Evolutionary conservation across 192 early-diverging fungal genomes (phyloP).

Genomic region (Oehlia diaphana): DNA sequence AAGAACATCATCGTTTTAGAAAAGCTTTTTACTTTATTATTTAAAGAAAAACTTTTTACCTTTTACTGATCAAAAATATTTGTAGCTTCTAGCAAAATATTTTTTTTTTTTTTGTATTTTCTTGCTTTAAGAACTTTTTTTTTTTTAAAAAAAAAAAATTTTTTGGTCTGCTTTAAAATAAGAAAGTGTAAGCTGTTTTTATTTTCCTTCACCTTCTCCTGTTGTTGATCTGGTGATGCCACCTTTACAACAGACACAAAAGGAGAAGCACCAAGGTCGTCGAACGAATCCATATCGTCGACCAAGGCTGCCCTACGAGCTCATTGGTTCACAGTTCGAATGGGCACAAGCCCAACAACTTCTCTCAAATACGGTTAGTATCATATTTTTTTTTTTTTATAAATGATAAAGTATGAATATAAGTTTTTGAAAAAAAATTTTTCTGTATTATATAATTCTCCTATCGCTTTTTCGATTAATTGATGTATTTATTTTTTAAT

Average conservation of each 20-base stretch:
- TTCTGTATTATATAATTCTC: no score
- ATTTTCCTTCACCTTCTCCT: background rate
- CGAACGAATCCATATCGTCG: background rate
- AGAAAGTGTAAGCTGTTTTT: background rate
- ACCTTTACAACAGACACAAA: background rate
- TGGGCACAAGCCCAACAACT: background rate
- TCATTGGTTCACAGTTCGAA: background rate
- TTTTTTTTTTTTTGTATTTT: no score
- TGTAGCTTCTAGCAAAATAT: no score
- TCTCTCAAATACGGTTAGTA: background rate
- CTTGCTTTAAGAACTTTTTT: no score
- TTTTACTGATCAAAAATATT: no score
- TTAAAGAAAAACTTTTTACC: no score
- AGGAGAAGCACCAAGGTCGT: background rate
- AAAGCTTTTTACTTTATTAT: no score
- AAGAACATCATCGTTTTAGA: no score
- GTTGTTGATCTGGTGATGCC: background rate
- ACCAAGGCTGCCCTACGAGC: background rate
- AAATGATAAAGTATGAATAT: no score
- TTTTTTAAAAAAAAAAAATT: no score
- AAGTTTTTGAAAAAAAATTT: no score
- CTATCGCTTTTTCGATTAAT: no score
- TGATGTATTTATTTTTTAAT: background rate
- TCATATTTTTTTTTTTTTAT: background rate
- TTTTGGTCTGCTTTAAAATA: background rate